phyloP scores from a whole-genome alignment of 139 green algal genomes.

The Eudorina sp. region DNA sequence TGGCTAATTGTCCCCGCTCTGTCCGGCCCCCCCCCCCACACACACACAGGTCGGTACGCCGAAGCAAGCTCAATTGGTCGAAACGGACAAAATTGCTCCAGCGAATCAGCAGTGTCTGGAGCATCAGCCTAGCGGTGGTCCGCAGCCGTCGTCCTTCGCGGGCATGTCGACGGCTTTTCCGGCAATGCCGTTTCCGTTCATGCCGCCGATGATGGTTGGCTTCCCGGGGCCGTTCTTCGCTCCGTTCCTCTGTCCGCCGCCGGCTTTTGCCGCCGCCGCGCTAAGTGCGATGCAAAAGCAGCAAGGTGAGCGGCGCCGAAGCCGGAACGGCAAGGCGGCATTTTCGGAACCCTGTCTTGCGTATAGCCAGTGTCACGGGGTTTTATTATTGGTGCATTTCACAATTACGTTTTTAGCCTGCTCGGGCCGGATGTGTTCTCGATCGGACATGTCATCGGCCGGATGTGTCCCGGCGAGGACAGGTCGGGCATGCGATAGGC shows the following conservation, averaged over 20 bases:
- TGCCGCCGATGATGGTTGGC: constrained; percentile 45
- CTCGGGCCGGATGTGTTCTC: too few species aligned
- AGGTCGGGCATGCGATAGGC: too few species aligned
- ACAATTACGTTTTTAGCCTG: too few species aligned
- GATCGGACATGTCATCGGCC: too few species aligned
- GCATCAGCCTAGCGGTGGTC: background rate
- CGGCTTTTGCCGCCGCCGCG: constrained; percentile 15
- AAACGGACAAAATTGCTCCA: background rate
- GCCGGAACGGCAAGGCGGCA: too few species aligned
- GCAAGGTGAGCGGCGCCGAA: constrained; percentile 24
- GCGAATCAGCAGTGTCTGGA: background rate
- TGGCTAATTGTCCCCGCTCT: background rate
- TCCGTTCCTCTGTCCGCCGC: constrained; percentile 36
- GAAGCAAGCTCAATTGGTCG: background rate
- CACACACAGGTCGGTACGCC: background rate
- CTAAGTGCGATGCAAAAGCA: constrained; percentile 13
- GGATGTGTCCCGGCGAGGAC: too few species aligned
- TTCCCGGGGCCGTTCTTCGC: constrained; percentile 33
- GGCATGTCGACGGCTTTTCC: background rate
- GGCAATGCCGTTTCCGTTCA: constrained; percentile 33
- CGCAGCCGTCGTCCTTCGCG: background rate
- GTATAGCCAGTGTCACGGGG: too few species aligned
- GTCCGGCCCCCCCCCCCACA: too few species aligned
- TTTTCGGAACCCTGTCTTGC: too few species aligned
- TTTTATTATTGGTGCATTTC: too few species aligned